phyloP scores from a whole-genome alignment of 2,329 filamentous ascomycete species.

The Talaromyces sp. region DNA sequence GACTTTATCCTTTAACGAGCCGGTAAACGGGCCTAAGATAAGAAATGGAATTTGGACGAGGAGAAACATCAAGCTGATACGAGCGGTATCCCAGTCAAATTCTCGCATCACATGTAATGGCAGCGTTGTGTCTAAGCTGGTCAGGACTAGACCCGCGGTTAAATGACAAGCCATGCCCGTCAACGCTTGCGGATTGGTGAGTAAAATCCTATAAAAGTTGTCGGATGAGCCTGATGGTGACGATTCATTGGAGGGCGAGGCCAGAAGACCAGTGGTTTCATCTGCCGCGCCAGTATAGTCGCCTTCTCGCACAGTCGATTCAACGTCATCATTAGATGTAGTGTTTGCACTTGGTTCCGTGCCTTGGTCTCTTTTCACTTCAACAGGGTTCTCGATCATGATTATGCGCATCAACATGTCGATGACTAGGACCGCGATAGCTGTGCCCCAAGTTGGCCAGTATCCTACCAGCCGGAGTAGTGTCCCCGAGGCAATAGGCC shows the following conservation, averaged over 20 bases:
- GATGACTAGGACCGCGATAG: slow-evolving; percentile 19
- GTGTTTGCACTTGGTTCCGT: neutral
- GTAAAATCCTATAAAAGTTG: slow-evolving; percentile 33
- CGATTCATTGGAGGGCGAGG: neutral
- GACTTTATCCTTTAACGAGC: slow-evolving; percentile 33
- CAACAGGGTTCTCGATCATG: slow-evolving; percentile 20
- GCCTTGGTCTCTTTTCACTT: slow-evolving; percentile 1
- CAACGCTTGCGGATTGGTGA: slow-evolving; percentile 38
- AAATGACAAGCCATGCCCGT: slow-evolving; percentile 39
- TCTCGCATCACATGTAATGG: slow-evolving; percentile 49
- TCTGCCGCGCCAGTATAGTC: neutral
- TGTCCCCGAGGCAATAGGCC: slow-evolving; percentile 22
- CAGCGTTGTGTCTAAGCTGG: slow-evolving; percentile 52
- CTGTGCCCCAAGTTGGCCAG: slow-evolving; percentile 24
- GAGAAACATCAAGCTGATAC: slow-evolving; percentile 53
- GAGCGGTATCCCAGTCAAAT: slow-evolving; percentile 52
- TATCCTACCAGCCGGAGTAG: slow-evolving; percentile 24
- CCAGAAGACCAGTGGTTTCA: slow-evolving; percentile 2
- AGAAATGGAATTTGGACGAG: slow-evolving; percentile 53
- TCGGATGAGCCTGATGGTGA: neutral
- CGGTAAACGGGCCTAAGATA: slow-evolving; percentile 55
- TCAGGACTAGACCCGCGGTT: slow-evolving; percentile 46
- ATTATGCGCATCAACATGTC: slow-evolving; percentile 24
- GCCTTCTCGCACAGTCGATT: neutral
- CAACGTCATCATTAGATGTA: neutral